Base-by-base conservation (phyloP, 2,329 filamentous ascomycete species). In the Aspergillus uvarum region DNA sequence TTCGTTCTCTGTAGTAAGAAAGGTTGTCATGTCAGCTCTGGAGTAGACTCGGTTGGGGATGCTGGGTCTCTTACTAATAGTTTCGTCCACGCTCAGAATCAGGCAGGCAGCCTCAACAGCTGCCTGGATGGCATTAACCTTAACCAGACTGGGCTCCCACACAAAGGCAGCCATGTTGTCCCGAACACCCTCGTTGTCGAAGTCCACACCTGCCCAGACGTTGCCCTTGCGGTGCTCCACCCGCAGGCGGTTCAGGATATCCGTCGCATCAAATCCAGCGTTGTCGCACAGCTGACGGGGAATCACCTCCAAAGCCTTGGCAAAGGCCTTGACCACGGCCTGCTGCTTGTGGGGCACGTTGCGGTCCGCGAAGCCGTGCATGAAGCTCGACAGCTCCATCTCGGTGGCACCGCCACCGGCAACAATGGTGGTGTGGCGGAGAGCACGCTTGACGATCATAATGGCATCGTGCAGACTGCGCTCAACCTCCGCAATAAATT, bases 361-460 rank as follows among this genome's bases (percentile, higher is more conserved):
- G 81, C 90, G 89, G 81, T 98, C 94, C 65, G 96, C 95, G 72
- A 90, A 97, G 68, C 86, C 85, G 82, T 97, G 93, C 65, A 99
- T 86, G 80, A 96, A 96, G 44, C 92, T 90, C 6, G 93, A 97
- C 55, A 98, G 79, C 77, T 98, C 95, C 94, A 99, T 98, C 83
- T 99, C 95, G 70, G 85, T 88, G 19, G 95, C 94, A 75, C 95
- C 95, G 70, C 95, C 95, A 70, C 95, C 95, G 50, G 93, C 95
- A 26, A 99, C 95, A 67, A 99, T 96, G 74, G 87, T 90, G 73
- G 89, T 89, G 83, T 98, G 96, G 82, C 91, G 92, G 78, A 98
- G 92, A 29, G 95, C 92, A 63, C 96, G 92, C 87, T 98, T 98
- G 74, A 99, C 95, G 72, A 99, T 96, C 95, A 99, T 99, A 79